Base-by-base conservation (phyloP, 2,329 filamentous ascomycete genomes). In the Aspergillus oerlinghausenensis region DNA sequence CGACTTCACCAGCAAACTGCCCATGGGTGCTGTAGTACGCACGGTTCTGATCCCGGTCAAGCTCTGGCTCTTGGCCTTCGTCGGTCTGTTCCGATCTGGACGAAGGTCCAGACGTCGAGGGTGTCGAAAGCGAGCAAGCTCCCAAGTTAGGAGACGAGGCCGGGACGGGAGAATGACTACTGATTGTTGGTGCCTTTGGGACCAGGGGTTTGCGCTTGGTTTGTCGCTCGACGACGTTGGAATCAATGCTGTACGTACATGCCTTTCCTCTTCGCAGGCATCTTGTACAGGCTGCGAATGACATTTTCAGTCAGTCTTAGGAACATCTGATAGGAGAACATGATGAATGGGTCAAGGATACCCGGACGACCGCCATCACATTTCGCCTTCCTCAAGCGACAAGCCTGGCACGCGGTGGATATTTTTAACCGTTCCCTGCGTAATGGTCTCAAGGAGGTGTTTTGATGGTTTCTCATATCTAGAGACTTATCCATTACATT, bases 351-450 rank as follows among this genome's bases (percentile, higher is more conserved):
- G 35, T 10, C 17, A 48, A 23, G 38, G 26, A 29, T 61, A 63
- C 61, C 57, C 5, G 60, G 62, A 17, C 56, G 60, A 32, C 42
- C 19, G 9, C 62, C 62, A 29, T 64, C 60, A 21, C 62, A 64
- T 58, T 64, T 64, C 10, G 49, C 28, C 51, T 64, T 64, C 14
- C 62, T 57, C 28, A 43, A 54, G 4, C 62, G 62, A 51, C 62
- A 64, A 10, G 50, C 45, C 29, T 61, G 55, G 49, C 62, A 64
- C 29, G 62, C 62, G 19, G n/a, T 60, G 17, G 57, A 50, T 48
- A 59, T 54, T 58, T 45, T 64, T 35, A 64, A 43, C 19, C 62
- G 59, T 14, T 55, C 54, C 19, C 58, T 53, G 40, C 55, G 58
- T 35, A 58, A 4, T 32, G 25, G 19, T 51, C 42, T 21, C 29